These are phyloP conservation scores for Calendula officinalis DNA, from an alignment of 129 eudicot genomes.

Conservation along the genomic window DNA sequence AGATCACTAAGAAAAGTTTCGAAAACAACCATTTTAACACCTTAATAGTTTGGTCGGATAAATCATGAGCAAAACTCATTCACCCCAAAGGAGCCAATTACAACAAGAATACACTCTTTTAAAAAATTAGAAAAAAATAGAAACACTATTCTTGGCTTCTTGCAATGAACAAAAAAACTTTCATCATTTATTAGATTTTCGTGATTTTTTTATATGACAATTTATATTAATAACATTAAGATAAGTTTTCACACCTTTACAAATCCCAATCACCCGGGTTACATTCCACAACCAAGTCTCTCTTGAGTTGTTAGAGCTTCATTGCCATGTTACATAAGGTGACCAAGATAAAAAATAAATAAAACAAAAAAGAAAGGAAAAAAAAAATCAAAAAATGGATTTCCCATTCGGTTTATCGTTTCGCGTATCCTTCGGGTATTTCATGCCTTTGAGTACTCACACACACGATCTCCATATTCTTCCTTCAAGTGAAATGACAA, in stretches of 20 bases:
- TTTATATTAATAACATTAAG: constrained; percentile 43
- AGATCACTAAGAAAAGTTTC: too few species aligned
- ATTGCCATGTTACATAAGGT: constrained; percentile 46
- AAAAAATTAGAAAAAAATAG: too few species aligned
- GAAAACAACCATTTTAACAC: too few species aligned
- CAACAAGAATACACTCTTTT: too few species aligned
- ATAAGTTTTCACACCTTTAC: constrained; percentile 60
- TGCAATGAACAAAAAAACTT: constrained; percentile 16
- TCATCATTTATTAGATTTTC: constrained; percentile 52
- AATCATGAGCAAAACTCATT: too few species aligned
- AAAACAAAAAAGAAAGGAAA: background rate
- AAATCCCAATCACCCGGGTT: constrained; percentile 40
- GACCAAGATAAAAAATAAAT: constrained; percentile 29
- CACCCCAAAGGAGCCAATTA: too few species aligned
- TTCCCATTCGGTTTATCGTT: constrained; percentile 28
- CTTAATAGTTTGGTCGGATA: too few species aligned
- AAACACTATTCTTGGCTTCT: constrained; percentile 9
- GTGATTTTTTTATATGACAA: constrained; percentile 45
- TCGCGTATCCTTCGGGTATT: constrained; percentile 16
- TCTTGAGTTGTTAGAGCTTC: constrained; percentile 31
- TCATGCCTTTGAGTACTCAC: constrained; percentile 35
- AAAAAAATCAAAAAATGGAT: constrained; percentile 51
- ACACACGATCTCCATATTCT: constrained; percentile 98
- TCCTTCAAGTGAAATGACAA: constrained; percentile 93
- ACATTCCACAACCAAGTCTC: constrained; percentile 47